Base-by-base conservation (phyloP, 2,329 filamentous ascomycete genomes). In the Proliferodiscus dingleyae region DNA sequence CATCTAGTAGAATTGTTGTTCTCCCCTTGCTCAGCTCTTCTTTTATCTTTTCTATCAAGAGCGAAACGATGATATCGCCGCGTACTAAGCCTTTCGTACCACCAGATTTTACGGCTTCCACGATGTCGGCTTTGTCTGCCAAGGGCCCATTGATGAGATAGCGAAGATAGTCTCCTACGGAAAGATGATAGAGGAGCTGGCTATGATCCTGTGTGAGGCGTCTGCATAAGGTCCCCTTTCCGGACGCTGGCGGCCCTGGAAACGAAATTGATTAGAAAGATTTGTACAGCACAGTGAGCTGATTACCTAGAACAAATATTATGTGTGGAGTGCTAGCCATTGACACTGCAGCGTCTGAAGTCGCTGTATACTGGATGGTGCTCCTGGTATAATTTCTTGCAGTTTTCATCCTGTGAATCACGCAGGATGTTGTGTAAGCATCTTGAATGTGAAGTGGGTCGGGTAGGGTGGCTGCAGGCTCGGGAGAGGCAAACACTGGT, bases 211-310 rank as follows among this genome's bases (percentile, higher is more conserved):
- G 10, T 41, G 21, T 19, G 4, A 41, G 39, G 16, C 16, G 26
- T 32, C 15, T 33, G 28, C 39, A 19, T 9, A 41, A 21, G 9
- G 39, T 41, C 5, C 39, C 39, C 16, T 41, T 41, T 16, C 33
- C 41, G 6, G 30, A 36, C 9, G 22, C 41, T 26, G 30, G 41
- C 4, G n/a, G 21, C 5, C 41, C 33, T 43, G 21, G 13, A 36
- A 5, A 23, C 5, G 19, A 28, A 21, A 18, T 36, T 36, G 26
- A 15, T 16, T 30, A 4, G 21, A 22, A 28, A 26, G 5, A 16
- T 30, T 7, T 41, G 26, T 7, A 13, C 18, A 6, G 26, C 11
- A 30, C 10, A n/a, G 9, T 24, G 18, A 2, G 32, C 10, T 34
- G 7, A 10, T 10, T 36, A 43, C 41, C 30, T n/a, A 36, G 13